phyloP scores from a whole-genome alignment of 306 rosid genomes.

The Cicer judaicum region DNA sequence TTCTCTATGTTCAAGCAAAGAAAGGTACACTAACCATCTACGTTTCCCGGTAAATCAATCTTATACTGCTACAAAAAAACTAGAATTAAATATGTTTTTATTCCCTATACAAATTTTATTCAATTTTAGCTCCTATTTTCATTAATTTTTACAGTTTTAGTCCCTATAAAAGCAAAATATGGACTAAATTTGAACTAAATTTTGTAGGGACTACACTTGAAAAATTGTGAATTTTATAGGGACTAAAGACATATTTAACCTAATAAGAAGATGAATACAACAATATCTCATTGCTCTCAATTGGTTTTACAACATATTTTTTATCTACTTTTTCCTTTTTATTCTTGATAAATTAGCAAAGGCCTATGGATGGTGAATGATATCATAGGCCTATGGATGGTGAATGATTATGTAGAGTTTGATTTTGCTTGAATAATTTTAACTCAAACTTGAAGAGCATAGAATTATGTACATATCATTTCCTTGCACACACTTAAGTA shows the following conservation, averaged over 20 bases:
- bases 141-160: no score
- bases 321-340: background rate
- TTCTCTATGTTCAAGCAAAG: conserved; percentile 98
- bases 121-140: no score
- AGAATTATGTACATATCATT: background rate
- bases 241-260: no score
- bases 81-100: background rate
- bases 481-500: background rate
- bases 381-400: background rate
- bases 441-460: conserved; percentile 8
- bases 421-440: conserved; percentile 2
- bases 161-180: no score
- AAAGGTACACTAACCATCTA: conserved; percentile 60
- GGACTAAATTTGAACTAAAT: no score
- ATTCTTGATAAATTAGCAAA: background rate
- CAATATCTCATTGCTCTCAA: conserved; percentile 14
- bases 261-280: background rate
- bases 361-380: conserved; percentile 11
- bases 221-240: no score
- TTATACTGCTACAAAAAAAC: background rate
- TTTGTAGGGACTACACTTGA: no score
- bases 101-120: no score
- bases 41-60: conserved; percentile 19
- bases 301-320: conserved; percentile 1
- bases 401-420: conserved; percentile 18